Base-by-base conservation (phyloP, 129 eudicot species). In the Chrysanthemum makinoi region DNA sequence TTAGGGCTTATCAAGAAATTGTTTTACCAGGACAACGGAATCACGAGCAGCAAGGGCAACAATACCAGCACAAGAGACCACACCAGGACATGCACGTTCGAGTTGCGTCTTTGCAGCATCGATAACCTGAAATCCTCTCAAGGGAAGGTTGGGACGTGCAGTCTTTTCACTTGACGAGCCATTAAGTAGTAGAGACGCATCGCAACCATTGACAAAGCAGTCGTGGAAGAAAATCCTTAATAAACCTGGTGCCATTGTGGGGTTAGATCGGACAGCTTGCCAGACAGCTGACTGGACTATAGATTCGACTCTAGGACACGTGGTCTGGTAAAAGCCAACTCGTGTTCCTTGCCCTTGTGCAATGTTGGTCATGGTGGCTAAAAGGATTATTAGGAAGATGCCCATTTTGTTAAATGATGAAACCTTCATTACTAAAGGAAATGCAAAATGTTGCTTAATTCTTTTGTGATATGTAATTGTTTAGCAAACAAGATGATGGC, bases 191-290 rank as follows among this genome's bases (percentile, higher is more conserved):
- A 91, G 69, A 1, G 97, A 91, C 20, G 85, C 97, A 57, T 91
- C 97, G 14, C 97, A 91, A 35, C 97, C 97, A 6, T 84, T 67
- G 17, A 89, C 91, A 53, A 86, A 88, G 69, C 96, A 88, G 54
- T 86, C 96, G 62, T 88, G 96, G 75, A 88, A 88, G 61, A 79
- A 80, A 85, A 83, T 76, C 16, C 96, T 75, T 4, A 88, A 85
- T 75, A 88, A 26, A 2, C 86, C 96, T 0, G 96, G 85, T 17
- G 91, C 91, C 0, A 86, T 48, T 1, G 86, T 57, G 6, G 76
- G 87, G 58, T 89, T 73, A 0, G 80, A 33, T 20, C 43, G 62
- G 43, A 79, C 76, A 75, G 80, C 87, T 1, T 84, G 52, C 62
- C 61, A 75, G 9, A 89, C 86, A 1, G 86, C 59, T 2, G 83